A percentile compares a stretch with the other conserved stretches of the same genome.
These are phyloP conservation scores for Hypoxylon sp. DNA, from an alignment of 2,329 filamentous ascomycete species.

Conservation along the genomic window DNA sequence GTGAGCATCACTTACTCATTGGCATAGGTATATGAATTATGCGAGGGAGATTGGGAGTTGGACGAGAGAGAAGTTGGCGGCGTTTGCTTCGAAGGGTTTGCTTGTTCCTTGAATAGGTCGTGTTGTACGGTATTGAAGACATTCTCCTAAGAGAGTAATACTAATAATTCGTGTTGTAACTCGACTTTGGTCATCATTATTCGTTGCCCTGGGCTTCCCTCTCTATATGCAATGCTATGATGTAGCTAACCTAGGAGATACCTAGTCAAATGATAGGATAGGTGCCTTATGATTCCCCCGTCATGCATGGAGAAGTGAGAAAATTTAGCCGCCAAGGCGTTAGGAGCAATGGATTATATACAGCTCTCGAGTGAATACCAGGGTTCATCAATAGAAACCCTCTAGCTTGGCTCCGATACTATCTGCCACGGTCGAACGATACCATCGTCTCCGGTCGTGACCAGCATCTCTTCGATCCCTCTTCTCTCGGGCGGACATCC, in stretches of 20 bases:
- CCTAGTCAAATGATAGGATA: not conserved
- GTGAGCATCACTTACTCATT: not conserved
- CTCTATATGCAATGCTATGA: slow-evolving; percentile 12
- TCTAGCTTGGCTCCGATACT: slow-evolving; percentile 21
- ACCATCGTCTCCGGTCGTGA: slow-evolving; percentile 95
- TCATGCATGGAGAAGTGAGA: slow-evolving; percentile 2
- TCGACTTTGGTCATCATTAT: slow-evolving; percentile 9
- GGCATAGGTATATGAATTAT: not conserved
- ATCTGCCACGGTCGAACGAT: slow-evolving; percentile 86
- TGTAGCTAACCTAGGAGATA: slow-evolving; percentile 1
- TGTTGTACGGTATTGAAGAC: slow-evolving; percentile 14
- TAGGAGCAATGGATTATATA: slow-evolving; percentile 22
- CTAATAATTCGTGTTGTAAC: slow-evolving; percentile 16
- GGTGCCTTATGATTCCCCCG: not conserved
- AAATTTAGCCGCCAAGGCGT: not conserved
- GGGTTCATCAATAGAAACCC: not conserved
- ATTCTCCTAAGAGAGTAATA: slow-evolving; percentile 23
- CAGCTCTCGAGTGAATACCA: slow-evolving; percentile 17
- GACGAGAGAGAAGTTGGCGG: not conserved
- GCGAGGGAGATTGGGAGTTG: not conserved
- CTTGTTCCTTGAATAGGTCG: slow-evolving; percentile 33
- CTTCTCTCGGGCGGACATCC: slow-evolving; percentile 64
- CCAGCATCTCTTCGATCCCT: slow-evolving; percentile 82
- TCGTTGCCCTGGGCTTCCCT: slow-evolving; percentile 24
- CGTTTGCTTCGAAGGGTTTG: slow-evolving; percentile 3